These are phyloP conservation scores for Polychaeton citri DNA, from an alignment of 2,329 filamentous ascomycete species.

Conservation along the genomic window DNA sequence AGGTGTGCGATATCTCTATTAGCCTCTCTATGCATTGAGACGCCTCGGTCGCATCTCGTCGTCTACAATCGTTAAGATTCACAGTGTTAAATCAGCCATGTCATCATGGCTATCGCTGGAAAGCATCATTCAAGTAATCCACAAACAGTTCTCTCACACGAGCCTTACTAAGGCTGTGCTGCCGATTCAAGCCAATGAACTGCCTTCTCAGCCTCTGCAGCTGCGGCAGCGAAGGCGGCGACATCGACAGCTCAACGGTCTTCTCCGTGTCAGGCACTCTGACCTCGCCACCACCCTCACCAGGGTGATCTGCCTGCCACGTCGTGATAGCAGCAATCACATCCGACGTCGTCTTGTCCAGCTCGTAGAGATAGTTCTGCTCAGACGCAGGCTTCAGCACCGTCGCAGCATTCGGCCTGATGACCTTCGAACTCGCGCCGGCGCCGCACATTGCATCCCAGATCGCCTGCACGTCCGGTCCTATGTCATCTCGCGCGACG, in stretches of 20 bases:
- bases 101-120: constrained; percentile 15
- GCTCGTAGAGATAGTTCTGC: constrained; percentile 63
- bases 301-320: constrained; percentile 50
- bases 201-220: constrained; percentile 65
- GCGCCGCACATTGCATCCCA: constrained; percentile 57
- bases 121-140: constrained; percentile 28
- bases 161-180: constrained; percentile 37
- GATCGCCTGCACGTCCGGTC: constrained; percentile 52
- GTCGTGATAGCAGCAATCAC: constrained; percentile 58
- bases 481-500: constrained; percentile 61
- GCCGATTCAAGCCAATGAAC: constrained; percentile 61
- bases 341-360: constrained; percentile 67
- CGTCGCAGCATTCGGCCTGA: constrained; percentile 64
- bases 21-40: too few species aligned
- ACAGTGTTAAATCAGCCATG: too few species aligned
- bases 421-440: constrained; percentile 47
- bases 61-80: too few species aligned
- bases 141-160: constrained; percentile 26
- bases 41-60: too few species aligned
- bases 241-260: constrained; percentile 46
- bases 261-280: constrained; percentile 37
- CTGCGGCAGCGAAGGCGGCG: constrained; percentile 53
- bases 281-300: constrained; percentile 49
- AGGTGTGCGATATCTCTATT: too few species aligned
- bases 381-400: constrained; percentile 50